Base-by-base conservation (phyloP, 371 early-diverging fungal genomes). In the Mucor plumbeus region DNA sequence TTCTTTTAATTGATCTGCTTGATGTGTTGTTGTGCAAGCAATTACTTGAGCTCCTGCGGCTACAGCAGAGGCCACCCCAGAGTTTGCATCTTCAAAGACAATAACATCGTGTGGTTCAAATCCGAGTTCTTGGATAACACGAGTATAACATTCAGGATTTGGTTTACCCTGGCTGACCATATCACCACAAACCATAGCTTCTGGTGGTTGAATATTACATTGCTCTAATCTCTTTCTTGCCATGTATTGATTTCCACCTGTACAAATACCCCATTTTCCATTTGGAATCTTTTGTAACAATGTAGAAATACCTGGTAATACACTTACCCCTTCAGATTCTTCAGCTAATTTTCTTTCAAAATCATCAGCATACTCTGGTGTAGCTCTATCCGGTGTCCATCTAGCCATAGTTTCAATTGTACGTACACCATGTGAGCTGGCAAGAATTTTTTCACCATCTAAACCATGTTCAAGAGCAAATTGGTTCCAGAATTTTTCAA, bases 11-110 rank as follows among this genome's bases (percentile, higher is more conserved):
- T 86, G 81, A 33, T 79, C 76, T 7, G 66, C 76, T 0, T 81
- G 69, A 58, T 87, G 85, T 4, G 85, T 85, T 15, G 90, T 87
- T 55, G 81, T 72, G 21, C 89, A 82, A 14, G 84, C 88, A 48
- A 91, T 81, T 1, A 80, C 84, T 56, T 74, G 68, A 34, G 87
- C 86, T 0, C 88, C 89, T 0, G 89, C 80, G 0, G 69, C 78
- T 1, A 65, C 44, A 0, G 89, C 91, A 1, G 90, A 81, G 6
- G 64, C 59, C 6, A 87, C 77, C 1, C 88, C 91, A 0, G 88
- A 83, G 14, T 81, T 87, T 0, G 91, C 88, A 69, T 91, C 91
- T 69, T 91, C 91, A 77, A 91, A 88, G 7, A 91, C 91, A 21
- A 90, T 72, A 39, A 89, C 89, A 15, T 75, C 79, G 31, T 63